Conservation (phyloP, 2,329 filamentous ascomycete species). For the Hymenoscyphus fraxineus region DNA sequence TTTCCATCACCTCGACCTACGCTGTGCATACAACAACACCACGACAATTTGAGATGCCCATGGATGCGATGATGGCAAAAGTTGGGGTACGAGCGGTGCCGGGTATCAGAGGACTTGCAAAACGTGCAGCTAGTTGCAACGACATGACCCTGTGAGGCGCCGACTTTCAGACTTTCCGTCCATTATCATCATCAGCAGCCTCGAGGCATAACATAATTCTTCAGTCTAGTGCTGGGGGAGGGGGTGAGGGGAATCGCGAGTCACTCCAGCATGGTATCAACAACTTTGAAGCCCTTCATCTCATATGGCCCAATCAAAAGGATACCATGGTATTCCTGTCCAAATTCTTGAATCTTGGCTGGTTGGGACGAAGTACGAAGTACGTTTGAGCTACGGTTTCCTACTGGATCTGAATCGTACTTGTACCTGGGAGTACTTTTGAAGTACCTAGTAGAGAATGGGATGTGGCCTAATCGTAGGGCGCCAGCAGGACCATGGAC, state of each 20-base stretch:
- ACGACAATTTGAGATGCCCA: neutral
- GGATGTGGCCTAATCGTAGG: too few species aligned
- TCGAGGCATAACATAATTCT: neutral
- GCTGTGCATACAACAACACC: neutral
- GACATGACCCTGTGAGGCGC: neutral
- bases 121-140: neutral
- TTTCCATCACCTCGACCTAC: neutral
- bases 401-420: too few species aligned
- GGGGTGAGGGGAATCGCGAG: neutral
- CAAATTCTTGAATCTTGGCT: too few species aligned
- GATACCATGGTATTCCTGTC: too few species aligned
- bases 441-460: too few species aligned
- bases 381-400: too few species aligned
- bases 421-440: too few species aligned
- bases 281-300: too few species aligned
- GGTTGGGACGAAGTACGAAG: too few species aligned
- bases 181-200: neutral
- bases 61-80: neutral
- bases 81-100: too few species aligned
- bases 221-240: neutral
- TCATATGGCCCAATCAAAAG: too few species aligned
- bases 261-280: neutral
- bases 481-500: too few species aligned
- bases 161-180: neutral
- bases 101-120: neutral